Evolutionary conservation across 2,329 filamentous ascomycete genomes (phyloP).

Genomic region (Chrysosporium queenslandicum): DNA sequence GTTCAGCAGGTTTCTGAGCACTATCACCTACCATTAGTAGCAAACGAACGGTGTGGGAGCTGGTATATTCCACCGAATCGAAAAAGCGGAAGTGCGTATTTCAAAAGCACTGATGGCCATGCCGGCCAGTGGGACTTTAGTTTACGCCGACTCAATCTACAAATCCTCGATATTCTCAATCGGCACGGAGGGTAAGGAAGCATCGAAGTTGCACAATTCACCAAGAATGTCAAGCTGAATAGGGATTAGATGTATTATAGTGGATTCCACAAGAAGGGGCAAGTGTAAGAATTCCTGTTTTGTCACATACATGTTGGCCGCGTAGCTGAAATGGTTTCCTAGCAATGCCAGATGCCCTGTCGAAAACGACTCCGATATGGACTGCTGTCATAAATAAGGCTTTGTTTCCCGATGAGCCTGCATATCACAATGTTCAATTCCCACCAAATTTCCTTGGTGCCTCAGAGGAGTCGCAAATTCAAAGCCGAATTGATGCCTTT

Average conservation of each 20-base stretch:
- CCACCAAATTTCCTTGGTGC: slow-evolving; percentile 61
- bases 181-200: slow-evolving; percentile 51
- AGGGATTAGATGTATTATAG: slow-evolving; percentile 53
- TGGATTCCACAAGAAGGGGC: slow-evolving; percentile 85
- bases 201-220: background rate
- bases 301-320: background rate
- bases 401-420: slow-evolving; percentile 54
- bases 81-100: slow-evolving; percentile 73
- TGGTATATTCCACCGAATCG: slow-evolving; percentile 69
- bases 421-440: slow-evolving; percentile 52
- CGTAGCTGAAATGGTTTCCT: background rate
- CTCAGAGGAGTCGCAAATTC: slow-evolving; percentile 73
- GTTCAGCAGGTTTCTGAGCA: slow-evolving; percentile 48
- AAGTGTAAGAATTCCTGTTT: slow-evolving; percentile 52
- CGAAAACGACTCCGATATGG: slow-evolving; percentile 92
- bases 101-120: slow-evolving; percentile 97
- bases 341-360: slow-evolving; percentile 88
- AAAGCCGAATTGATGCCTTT: slow-evolving; percentile 49
- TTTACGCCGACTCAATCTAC: slow-evolving; percentile 70
- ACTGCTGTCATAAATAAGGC: slow-evolving; percentile 72
- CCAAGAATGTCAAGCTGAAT: slow-evolving; percentile 22
- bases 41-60: slow-evolving; percentile 90
- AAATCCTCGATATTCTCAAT: slow-evolving; percentile 61
- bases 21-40: slow-evolving; percentile 59
- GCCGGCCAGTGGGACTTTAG: slow-evolving; percentile 85